phyloP scores from a whole-genome alignment of 2,329 filamentous ascomycete genomes.

The Cordyceps cicadae region DNA sequence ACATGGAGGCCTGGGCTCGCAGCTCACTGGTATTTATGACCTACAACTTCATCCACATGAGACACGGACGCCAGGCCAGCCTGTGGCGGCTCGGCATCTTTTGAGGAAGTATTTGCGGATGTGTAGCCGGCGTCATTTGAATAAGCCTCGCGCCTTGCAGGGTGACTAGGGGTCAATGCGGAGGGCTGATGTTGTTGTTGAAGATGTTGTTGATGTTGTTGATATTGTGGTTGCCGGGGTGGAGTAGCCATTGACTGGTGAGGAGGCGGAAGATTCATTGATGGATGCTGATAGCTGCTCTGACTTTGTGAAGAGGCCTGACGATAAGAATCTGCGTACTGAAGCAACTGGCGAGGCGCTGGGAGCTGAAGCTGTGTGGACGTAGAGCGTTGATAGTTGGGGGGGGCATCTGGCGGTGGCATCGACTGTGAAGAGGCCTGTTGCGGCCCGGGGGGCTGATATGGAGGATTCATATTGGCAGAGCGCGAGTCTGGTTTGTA shows the following conservation, averaged over 20 bases:
- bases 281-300: neutral
- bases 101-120: neutral
- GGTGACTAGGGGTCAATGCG: neutral
- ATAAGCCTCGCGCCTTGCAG: neutral
- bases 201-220: neutral
- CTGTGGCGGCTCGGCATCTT: neutral
- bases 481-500: neutral
- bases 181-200: constrained; percentile 1
- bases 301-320: neutral
- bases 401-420: neutral
- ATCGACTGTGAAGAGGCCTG: neutral
- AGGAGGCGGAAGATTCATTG: neutral
- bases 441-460: constrained; percentile 4
- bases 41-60: constrained; percentile 26
- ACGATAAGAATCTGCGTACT: constrained; percentile 7
- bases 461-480: constrained; percentile 7
- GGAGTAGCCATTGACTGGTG: neutral
- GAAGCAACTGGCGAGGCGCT: constrained; percentile 3
- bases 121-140: neutral
- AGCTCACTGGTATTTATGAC: constrained; percentile 29
- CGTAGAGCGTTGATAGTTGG: constrained; percentile 2
- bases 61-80: constrained; percentile 21
- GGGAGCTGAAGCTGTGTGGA: constrained; percentile 1
- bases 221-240: neutral
- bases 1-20: neutral